A percentile compares a stretch with the other conserved stretches of the same genome.
Evolutionary conservation across 176 grass and related monocot species (phyloP).

Genomic region (Hsuehochloa calcarea): DNA sequence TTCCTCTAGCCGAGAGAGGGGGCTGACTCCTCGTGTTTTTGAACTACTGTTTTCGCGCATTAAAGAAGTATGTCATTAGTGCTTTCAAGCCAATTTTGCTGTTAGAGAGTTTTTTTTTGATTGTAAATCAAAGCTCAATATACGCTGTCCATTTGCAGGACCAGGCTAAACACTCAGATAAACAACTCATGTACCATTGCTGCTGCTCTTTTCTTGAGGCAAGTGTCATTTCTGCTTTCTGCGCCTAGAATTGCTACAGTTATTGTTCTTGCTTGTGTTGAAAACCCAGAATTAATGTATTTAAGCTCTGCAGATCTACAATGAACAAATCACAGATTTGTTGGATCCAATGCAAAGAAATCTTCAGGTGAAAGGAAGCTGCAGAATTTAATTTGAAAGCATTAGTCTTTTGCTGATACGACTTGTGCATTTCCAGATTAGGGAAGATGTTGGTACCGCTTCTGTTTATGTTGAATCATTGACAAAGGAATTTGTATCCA

Average conservation of each 20-base stretch:
- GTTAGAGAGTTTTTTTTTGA: neutral
- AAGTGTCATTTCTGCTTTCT: conserved; percentile 10
- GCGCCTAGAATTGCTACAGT: neutral
- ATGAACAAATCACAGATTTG: conserved; percentile 78
- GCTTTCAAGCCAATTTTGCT: neutral
- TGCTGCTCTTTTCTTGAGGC: conserved; percentile 70
- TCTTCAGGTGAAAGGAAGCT: conserved; percentile 47
- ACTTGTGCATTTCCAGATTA: conserved; percentile 47
- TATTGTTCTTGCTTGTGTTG: neutral
- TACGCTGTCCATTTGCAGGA: conserved; percentile 41
- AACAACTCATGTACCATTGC: conserved; percentile 53
- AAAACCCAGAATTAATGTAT: neutral
- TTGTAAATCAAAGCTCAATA: neutral
- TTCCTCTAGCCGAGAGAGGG: conserved; percentile 41
- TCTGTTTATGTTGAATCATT: conserved; percentile 63
- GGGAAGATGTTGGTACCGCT: conserved; percentile 55
- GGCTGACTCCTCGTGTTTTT: conserved; percentile 71
- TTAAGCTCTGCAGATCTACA: conserved; percentile 52
- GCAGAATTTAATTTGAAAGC: neutral
- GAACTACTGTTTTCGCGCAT: conserved; percentile 61
- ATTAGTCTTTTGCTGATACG: conserved; percentile 14
- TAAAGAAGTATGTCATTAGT: conserved; percentile 44
- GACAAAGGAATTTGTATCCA: conserved; percentile 54
- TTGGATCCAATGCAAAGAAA: conserved; percentile 54
- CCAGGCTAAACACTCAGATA: conserved; percentile 46